These are phyloP conservation scores for Clavaria fumosa DNA, from an alignment of 768 basidiomycete species.

Conservation along the genomic window DNA sequence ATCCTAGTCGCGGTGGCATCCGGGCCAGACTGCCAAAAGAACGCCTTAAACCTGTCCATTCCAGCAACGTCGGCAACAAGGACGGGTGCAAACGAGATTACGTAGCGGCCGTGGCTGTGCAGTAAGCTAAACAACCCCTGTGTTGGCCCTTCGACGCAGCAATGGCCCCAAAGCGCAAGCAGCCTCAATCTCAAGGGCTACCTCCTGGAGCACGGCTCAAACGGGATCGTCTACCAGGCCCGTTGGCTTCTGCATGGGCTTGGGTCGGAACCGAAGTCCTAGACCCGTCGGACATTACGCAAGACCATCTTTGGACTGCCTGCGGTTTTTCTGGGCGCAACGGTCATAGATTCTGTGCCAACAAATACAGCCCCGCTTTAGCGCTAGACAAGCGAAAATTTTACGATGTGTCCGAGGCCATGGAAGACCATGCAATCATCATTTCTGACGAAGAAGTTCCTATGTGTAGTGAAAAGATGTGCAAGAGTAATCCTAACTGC, in stretches of 20 bases:
- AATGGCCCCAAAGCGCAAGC: constrained; percentile 48
- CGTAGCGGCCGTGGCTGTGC: constrained; percentile 1
- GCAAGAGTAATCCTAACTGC: constrained; percentile 71
- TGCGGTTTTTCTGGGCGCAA: constrained; percentile 50
- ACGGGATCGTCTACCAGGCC: constrained; percentile 33
- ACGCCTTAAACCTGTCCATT: constrained; percentile 13
- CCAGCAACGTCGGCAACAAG: not conserved
- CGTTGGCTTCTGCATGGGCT: constrained; percentile 44
- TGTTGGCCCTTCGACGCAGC: too few species aligned
- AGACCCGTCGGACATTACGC: constrained; percentile 41
- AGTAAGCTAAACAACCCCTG: constrained; percentile 5
- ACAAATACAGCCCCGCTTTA: constrained; percentile 29
- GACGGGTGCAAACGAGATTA: too few species aligned
- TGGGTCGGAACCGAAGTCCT: constrained; percentile 65
- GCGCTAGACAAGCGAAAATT: not conserved
- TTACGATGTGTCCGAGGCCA: constrained; percentile 10
- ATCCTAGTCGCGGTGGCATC: constrained; percentile 27
- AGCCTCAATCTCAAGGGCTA: constrained; percentile 34
- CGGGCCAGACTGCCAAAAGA: constrained; percentile 8
- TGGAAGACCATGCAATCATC: constrained; percentile 45
- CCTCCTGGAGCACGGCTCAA: constrained; percentile 48
- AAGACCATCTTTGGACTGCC: constrained; percentile 47
- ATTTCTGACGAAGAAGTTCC: constrained; percentile 51
- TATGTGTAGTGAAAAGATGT: constrained; percentile 43
- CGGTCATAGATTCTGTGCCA: constrained; percentile 36